These are phyloP conservation scores for Amphicarpaea edgeworthii DNA, from an alignment of 306 rosid species.

Conservation along the genomic window DNA sequence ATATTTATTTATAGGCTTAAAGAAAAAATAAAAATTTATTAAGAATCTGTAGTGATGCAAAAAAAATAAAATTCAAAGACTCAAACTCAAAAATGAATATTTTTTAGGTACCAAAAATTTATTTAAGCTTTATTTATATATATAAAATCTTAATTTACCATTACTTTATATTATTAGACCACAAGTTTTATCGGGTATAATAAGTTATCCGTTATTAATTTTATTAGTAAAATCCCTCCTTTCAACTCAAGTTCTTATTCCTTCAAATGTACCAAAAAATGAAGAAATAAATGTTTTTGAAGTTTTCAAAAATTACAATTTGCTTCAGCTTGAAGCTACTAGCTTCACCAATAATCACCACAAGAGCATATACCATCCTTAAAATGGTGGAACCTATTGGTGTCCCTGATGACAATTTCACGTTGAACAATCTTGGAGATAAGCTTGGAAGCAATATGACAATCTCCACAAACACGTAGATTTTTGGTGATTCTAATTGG, in stretches of 20 bases:
- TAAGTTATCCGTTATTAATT: too few species aligned
- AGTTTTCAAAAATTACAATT: conserved; percentile 1
- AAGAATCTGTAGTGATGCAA: too few species aligned
- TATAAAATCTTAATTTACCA: too few species aligned
- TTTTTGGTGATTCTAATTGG: conserved; percentile 76
- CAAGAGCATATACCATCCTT: conserved; percentile 71
- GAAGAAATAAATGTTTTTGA: neutral
- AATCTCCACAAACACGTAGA: conserved; percentile 82
- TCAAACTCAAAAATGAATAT: too few species aligned
- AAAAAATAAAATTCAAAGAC: too few species aligned
- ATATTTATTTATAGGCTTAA: too few species aligned
- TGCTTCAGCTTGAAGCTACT: conserved; percentile 1
- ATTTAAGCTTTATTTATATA: too few species aligned
- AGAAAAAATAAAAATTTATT: too few species aligned
- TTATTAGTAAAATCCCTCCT: too few species aligned
- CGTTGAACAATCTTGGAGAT: conserved; percentile 70
- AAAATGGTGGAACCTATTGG: conserved; percentile 74
- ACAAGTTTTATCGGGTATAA: too few species aligned
- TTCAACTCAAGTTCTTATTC: neutral
- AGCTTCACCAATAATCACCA: conserved; percentile 80
- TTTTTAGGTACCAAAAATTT: too few species aligned
- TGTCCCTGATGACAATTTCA: conserved; percentile 69
- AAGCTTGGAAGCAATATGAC: conserved; percentile 72
- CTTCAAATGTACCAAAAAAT: neutral
- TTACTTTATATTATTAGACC: too few species aligned